These are phyloP conservation scores for Pulveroboletus frians DNA, from an alignment of 768 basidiomycete genomes.

Conservation along the genomic window DNA sequence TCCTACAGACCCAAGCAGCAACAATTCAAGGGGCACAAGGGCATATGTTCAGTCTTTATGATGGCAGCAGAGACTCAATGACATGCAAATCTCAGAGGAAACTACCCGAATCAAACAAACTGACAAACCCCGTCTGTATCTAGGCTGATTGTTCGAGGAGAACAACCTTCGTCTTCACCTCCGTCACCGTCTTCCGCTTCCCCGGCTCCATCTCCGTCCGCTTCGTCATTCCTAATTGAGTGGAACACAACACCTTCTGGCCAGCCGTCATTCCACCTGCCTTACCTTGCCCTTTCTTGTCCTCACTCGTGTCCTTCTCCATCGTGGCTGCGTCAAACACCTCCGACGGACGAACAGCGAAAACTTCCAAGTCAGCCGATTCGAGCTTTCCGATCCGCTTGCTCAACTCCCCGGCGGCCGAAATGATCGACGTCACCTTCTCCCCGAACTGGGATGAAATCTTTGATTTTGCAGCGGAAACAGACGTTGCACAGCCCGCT, in stretches of 20 bases:
- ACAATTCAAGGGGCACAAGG: too few species aligned
- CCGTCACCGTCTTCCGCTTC: not conserved
- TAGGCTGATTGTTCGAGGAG: not conserved
- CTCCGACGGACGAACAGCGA: not conserved
- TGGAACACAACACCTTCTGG: slow-evolving; percentile 10
- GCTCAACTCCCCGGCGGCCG: not conserved
- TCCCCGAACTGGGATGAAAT: slow-evolving; percentile 2
- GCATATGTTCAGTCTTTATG: too few species aligned
- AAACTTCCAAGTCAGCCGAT: slow-evolving; percentile 9
- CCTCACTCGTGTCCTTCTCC: slow-evolving; percentile 4
- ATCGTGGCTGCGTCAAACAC: slow-evolving; percentile 6
- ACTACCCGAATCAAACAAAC: too few species aligned
- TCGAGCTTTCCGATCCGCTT: slow-evolving; percentile 2
- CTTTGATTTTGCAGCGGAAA: not conserved
- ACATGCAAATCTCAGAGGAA: too few species aligned
- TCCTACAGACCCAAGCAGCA: too few species aligned
- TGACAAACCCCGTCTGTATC: too few species aligned
- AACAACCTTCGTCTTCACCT: slow-evolving; percentile 8
- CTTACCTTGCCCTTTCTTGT: not conserved
- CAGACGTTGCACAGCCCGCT: slow-evolving; percentile 3
- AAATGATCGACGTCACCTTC: slow-evolving; percentile 3
- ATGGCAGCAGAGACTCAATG: too few species aligned
- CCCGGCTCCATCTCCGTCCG: not conserved
- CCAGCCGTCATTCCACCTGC: not conserved
- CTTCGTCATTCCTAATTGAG: slow-evolving; percentile 15